Evolutionary conservation across 1,284 basidiomycete species (phyloP), one percentile per base, ranked within the genome.

Genomic region (Tilletia indica): DNA sequence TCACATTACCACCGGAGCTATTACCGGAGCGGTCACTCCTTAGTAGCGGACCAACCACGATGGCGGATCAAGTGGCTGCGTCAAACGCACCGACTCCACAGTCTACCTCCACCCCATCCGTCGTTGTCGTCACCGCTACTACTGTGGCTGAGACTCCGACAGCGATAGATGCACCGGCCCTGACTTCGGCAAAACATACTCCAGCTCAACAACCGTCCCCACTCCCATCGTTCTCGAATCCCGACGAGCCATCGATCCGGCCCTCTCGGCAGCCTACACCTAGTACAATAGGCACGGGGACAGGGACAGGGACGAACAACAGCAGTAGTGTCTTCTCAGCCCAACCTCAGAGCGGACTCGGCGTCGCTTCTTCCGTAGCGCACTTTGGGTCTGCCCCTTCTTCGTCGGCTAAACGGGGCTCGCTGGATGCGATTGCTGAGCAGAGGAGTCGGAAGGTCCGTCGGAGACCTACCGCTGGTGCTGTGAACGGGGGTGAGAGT

Each of bases 381-480:
- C 61, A 64, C 19, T 42, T 39, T 64, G 36, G 61, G 6, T 64
- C 61, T 16, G 61, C 61, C 3, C 36, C 61, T 36, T 58, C 56
- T 5, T 58, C 56, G 25, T 58, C 56, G 3, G 61, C 36, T 16
- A 64, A 64, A 42, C 61, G 61, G 19, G 34, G 34, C 34, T 64
- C 61, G 36, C 34, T 64, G 12, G 61, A 64, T 39, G 61, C 61
- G 19, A 64, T 64, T 21, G 61, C 61, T 36, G 61, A 64, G 36
- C 34, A 64, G 61, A 42, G 36, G 38, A 39, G 36, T 39, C 61
- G 61, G 31, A 64, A 64, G 61, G 12, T 64, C 14, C 61, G 61
- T 16, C 9, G 38, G 16, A 64, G 39, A 16, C 36, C 16, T 31
- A 25, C n/a, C 4, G 56, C 56, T 58, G 56, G 56, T 11, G 34